Conservation (phyloP, 352 stramenopile genomes). For the Aphanomyces invadans region DNA sequence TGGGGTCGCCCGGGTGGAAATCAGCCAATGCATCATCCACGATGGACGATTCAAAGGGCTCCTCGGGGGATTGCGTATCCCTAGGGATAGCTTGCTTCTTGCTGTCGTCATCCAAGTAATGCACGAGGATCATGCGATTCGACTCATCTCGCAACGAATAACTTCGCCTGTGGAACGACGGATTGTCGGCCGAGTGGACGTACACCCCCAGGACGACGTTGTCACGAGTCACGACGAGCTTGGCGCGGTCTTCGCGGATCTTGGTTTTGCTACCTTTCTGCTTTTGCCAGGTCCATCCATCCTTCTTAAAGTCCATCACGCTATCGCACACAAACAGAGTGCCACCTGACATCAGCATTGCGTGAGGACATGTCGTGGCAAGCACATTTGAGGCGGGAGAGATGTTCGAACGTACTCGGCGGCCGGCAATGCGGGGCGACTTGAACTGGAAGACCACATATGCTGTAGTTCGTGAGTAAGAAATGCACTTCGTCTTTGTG, state of each 20-base stretch:
- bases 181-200: constrained; percentile 63
- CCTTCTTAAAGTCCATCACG: constrained; percentile 75
- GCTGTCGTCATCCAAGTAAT: constrained; percentile 78
- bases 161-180: constrained; percentile 80
- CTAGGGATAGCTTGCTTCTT: constrained; percentile 31
- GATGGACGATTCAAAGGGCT: not conserved
- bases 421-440: constrained; percentile 40
- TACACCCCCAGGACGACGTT: constrained; percentile 76
- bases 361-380: not conserved
- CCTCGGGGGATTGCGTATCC: not conserved
- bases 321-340: constrained; percentile 67
- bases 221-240: constrained; percentile 77
- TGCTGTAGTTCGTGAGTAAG: constrained; percentile 48
- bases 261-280: constrained; percentile 67
- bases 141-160: constrained; percentile 66
- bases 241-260: constrained; percentile 75
- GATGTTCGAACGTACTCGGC: constrained; percentile 41
- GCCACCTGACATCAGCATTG: constrained; percentile 37
- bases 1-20: not conserved
- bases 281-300: constrained; percentile 81
- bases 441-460: constrained; percentile 37
- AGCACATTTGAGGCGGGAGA: too few species aligned
- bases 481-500: constrained; percentile 79
- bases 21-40: constrained; percentile 7
- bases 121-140: constrained; percentile 67